Percentiles rank a stretch among this genome's conserved stretches.
Conservation (phyloP, 176 grass and related monocot genomes). For the Cenchrus americanus region DNA sequence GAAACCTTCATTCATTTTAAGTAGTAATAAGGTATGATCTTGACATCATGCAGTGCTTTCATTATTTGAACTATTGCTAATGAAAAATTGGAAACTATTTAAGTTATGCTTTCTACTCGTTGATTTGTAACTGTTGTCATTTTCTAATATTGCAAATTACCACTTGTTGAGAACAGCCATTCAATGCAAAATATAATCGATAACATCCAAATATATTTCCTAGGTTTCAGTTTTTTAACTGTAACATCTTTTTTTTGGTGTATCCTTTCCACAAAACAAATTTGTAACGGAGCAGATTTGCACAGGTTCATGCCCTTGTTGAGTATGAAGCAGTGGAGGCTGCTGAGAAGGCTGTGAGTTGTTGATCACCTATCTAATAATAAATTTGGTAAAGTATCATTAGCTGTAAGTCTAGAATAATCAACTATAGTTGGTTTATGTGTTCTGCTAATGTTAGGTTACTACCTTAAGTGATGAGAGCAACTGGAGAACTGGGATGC, state of each 20-base stretch:
- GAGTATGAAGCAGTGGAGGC: slow-evolving; percentile 68
- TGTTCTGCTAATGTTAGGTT: slow-evolving; percentile 57
- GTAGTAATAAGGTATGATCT: slow-evolving; percentile 65
- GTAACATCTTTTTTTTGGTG: slow-evolving; percentile 8
- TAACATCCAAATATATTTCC: background rate
- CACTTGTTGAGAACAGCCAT: background rate
- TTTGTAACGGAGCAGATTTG: slow-evolving; percentile 31
- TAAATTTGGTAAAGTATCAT: slow-evolving; percentile 6
- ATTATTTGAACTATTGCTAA: slow-evolving; percentile 27
- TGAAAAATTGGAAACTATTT: background rate
- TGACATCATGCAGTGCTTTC: background rate
- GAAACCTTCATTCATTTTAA: slow-evolving; percentile 52
- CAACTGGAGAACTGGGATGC: slow-evolving; percentile 93
- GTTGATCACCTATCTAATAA: slow-evolving; percentile 33
- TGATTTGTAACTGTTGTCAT: background rate
- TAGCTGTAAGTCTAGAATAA: slow-evolving; percentile 7
- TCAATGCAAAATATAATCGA: slow-evolving; percentile 15
- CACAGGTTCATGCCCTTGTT: slow-evolving; percentile 81
- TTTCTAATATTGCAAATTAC: background rate
- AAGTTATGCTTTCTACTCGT: background rate
- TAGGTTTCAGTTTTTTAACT: background rate
- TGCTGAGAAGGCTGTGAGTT: slow-evolving; percentile 85
- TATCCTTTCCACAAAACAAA: slow-evolving; percentile 17
- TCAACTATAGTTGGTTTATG: background rate
- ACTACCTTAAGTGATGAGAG: slow-evolving; percentile 69